Evolutionary conservation across 2,329 filamentous ascomycete genomes (phyloP).

Genomic region (Clonostachys byssicola): DNA sequence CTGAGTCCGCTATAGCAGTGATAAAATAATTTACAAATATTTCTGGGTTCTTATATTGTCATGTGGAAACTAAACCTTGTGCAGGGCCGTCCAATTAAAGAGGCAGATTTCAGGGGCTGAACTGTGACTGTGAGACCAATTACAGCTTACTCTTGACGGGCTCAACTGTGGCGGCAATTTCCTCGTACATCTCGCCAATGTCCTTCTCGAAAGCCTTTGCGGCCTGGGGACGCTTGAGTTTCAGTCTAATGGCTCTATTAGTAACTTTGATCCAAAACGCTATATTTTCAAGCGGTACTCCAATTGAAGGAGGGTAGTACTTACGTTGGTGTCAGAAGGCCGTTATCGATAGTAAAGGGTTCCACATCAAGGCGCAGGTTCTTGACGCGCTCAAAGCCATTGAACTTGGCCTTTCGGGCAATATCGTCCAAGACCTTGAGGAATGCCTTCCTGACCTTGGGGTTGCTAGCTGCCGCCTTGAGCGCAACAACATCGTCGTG

Average conservation of each 20-base stretch:
- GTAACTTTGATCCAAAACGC: not conserved
- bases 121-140: not conserved
- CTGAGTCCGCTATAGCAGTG: no score
- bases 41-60: no score
- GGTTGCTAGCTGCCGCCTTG: slow-evolving; percentile 61
- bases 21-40: no score
- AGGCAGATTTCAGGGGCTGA: no score
- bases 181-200: slow-evolving; percentile 53
- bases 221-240: slow-evolving; percentile 55
- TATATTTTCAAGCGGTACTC: no score
- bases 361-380: slow-evolving; percentile 75
- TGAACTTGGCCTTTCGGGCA: slow-evolving; percentile 81
- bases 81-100: no score
- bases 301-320: slow-evolving; percentile 24
- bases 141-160: slow-evolving; percentile 41
- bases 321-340: slow-evolving; percentile 84
- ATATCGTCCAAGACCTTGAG: slow-evolving; percentile 75
- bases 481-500: slow-evolving; percentile 64
- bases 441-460: slow-evolving; percentile 69
- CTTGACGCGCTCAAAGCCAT: slow-evolving; percentile 81
- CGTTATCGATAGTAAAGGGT: slow-evolving; percentile 90
- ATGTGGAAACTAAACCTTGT: no score
- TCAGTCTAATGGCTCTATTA: slow-evolving; percentile 36
- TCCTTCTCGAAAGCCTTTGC: slow-evolving; percentile 46
- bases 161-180: slow-evolving; percentile 34